Evolutionary conservation across 2,329 filamentous ascomycete species (phyloP).

Genomic region (Fusarium dlaminii): DNA sequence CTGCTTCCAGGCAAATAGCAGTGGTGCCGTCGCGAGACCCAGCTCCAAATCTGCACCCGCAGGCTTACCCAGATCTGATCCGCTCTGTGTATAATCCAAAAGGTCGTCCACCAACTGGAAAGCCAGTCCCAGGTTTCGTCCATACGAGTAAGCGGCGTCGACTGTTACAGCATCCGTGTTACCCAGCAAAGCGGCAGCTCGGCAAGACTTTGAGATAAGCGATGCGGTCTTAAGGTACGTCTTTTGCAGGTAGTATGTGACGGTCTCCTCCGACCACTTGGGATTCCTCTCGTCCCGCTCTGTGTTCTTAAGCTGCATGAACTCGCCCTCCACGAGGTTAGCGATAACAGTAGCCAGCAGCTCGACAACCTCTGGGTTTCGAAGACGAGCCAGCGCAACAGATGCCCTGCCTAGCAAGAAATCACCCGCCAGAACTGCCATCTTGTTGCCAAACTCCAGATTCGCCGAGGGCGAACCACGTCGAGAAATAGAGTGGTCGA

Average conservation of each 20-base stretch:
- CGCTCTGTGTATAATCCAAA: slow-evolving; percentile 92
- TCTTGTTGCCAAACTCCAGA: slow-evolving; percentile 97
- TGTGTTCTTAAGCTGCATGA: slow-evolving; percentile 99
- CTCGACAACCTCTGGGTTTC: slow-evolving; percentile 94
- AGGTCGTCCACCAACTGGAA: slow-evolving; percentile 99
- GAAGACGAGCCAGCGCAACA: slow-evolving; percentile 87
- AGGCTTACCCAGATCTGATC: slow-evolving; percentile 89
- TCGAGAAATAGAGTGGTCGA: slow-evolving; percentile 88
- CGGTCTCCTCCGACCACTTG: slow-evolving; percentile 85
- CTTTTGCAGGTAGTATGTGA: slow-evolving; percentile 96
- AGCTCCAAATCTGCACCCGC: slow-evolving; percentile 93
- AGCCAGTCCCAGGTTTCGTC: slow-evolving; percentile 90
- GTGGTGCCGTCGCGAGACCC: slow-evolving; percentile 89
- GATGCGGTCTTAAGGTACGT: slow-evolving; percentile 98
- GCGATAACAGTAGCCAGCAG: slow-evolving; percentile 95
- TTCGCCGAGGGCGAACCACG: slow-evolving; percentile 90
- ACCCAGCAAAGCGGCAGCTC: slow-evolving; percentile 87
- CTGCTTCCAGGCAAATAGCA: slow-evolving; percentile 95
- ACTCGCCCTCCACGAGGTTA: slow-evolving; percentile 97
- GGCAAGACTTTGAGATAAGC: slow-evolving; percentile 94
- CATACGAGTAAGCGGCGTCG: slow-evolving; percentile 91
- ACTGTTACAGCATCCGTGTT: slow-evolving; percentile 80
- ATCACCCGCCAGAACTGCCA: slow-evolving; percentile 97
- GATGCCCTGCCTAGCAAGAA: slow-evolving; percentile 94
- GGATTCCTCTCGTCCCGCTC: slow-evolving; percentile 86